Evolutionary conservation across 768 basidiomycete genomes (phyloP).

Genomic region (Cyclocybe aegerita): DNA sequence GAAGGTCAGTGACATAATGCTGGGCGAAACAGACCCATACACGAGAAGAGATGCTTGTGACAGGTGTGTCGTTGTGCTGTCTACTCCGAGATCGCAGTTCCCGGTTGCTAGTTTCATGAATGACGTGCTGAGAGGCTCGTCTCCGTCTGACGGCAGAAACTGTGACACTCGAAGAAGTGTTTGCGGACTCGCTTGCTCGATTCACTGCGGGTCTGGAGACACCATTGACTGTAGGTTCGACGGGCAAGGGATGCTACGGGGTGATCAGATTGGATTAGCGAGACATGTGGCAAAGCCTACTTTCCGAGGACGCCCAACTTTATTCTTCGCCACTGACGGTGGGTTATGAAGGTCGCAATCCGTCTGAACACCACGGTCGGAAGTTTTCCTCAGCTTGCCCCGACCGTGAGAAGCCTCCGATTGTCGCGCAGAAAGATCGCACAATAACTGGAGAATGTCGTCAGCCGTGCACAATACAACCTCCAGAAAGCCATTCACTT

Average conservation of each 20-base stretch:
- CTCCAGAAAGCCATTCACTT: slow-evolving; percentile 36
- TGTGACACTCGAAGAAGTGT: slow-evolving; percentile 26
- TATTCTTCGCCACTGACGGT: slow-evolving; percentile 13
- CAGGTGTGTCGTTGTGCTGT: slow-evolving; percentile 37
- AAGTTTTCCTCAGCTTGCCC: slow-evolving; percentile 16
- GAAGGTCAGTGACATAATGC: background rate
- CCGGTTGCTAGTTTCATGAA: slow-evolving; percentile 37
- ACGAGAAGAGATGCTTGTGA: slow-evolving; percentile 38
- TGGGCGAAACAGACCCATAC: slow-evolving; percentile 20
- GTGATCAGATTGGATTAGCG: background rate
- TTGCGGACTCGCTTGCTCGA: slow-evolving; percentile 22
- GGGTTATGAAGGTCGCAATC: slow-evolving; percentile 20
- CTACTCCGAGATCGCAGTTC: slow-evolving; percentile 45
- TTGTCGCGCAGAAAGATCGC: slow-evolving; percentile 17
- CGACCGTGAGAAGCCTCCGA: slow-evolving; percentile 9
- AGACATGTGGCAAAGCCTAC: slow-evolving; percentile 7
- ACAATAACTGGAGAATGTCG: slow-evolving; percentile 23
- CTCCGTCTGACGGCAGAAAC: slow-evolving; percentile 39
- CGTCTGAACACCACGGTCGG: slow-evolving; percentile 28
- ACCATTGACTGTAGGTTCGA: slow-evolving; percentile 10
- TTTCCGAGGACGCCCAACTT: slow-evolving; percentile 24
- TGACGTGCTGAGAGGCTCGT: slow-evolving; percentile 25
- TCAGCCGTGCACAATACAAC: background rate
- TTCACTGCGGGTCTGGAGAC: slow-evolving; percentile 13
- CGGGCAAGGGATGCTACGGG: slow-evolving; percentile 11